Conservation (phyloP, 2,329 filamentous ascomycete genomes). For the Balansia obtecta region DNA sequence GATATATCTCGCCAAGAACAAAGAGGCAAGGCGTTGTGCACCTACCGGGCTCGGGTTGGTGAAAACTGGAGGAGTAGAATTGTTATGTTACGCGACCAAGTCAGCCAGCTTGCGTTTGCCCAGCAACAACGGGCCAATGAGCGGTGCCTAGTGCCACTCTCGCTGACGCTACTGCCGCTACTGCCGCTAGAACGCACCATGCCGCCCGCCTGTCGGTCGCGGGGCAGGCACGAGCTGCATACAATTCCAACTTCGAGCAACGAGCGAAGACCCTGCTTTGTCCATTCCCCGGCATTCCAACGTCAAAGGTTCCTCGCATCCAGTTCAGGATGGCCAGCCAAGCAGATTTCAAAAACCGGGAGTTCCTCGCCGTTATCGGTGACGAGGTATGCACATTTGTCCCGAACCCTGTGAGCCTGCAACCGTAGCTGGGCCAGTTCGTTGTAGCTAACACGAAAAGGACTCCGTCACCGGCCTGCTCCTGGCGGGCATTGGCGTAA, state of each 20-base stretch:
- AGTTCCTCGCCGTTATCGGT: constrained; percentile 95
- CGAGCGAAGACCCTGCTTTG: neutral
- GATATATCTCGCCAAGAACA: neutral
- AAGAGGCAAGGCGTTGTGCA: neutral
- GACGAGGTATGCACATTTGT: constrained; percentile 59
- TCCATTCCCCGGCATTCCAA: constrained; percentile 1
- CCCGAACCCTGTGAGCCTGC: neutral
- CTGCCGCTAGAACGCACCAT: neutral
- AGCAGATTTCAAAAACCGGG: constrained; percentile 65
- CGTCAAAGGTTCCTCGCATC: neutral
- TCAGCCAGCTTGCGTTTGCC: neutral
- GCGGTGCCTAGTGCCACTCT: neutral
- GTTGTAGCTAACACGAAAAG: constrained; percentile 35
- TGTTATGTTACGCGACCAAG: constrained; percentile 12
- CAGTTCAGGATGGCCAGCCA: constrained; percentile 33
- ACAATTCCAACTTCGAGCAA: neutral
- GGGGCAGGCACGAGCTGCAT: neutral
- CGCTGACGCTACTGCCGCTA: neutral
- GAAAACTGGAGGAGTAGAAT: neutral
- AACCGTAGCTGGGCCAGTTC: neutral
- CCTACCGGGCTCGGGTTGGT: neutral
- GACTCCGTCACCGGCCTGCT: constrained; percentile 93
- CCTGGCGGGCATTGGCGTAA: constrained; percentile 85
- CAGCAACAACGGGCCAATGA: constrained; percentile 1
- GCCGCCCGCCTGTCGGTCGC: too few relatives aligned